Evolutionary conservation across 1,284 basidiomycete species (phyloP).

Genomic region (Cutaneotrichosporon cutaneum): DNA sequence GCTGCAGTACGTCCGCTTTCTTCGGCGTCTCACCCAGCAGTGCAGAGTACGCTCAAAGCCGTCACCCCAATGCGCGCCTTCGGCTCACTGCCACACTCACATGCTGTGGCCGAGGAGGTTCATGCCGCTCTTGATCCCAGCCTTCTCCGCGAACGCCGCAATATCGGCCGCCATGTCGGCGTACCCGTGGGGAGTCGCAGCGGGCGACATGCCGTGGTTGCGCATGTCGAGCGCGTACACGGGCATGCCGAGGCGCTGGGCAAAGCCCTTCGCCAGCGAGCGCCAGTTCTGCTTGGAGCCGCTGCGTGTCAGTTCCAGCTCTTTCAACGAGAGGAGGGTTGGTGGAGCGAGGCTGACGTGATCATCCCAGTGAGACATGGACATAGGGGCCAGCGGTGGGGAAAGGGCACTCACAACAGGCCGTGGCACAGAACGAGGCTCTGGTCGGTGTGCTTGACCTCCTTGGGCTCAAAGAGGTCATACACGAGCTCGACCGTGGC

Average conservation of each 20-base stretch:
- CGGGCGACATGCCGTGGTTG: constrained; percentile 59
- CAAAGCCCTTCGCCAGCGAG: constrained; percentile 56
- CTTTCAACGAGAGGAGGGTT: not conserved
- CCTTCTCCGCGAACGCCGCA: constrained; percentile 52
- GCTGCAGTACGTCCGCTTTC: not conserved
- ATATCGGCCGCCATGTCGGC: constrained; percentile 55
- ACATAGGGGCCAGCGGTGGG: not conserved
- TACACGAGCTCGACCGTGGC: constrained; percentile 43
- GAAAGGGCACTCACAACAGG: constrained; percentile 47
- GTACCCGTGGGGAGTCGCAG: constrained; percentile 56
- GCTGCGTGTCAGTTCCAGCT: constrained; percentile 25
- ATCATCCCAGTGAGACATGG: too few relatives aligned
- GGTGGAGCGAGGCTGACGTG: not conserved
- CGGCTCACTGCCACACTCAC: constrained; percentile 35
- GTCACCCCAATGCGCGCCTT: too few relatives aligned
- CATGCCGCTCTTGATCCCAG: constrained; percentile 47
- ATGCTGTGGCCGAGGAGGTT: constrained; percentile 60
- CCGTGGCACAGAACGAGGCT: constrained; percentile 57
- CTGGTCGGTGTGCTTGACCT: constrained; percentile 32
- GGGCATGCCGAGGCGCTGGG: constrained; percentile 54
- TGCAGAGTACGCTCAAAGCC: too few relatives aligned
- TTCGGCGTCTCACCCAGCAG: too few relatives aligned
- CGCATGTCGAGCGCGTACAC: constrained; percentile 59
- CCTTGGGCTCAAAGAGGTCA: constrained; percentile 37
- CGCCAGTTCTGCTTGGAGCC: constrained; percentile 63